These are phyloP conservation scores for Diaporthe amygdali DNA, from an alignment of 2,329 filamentous ascomycete species.

Conservation along the genomic window DNA sequence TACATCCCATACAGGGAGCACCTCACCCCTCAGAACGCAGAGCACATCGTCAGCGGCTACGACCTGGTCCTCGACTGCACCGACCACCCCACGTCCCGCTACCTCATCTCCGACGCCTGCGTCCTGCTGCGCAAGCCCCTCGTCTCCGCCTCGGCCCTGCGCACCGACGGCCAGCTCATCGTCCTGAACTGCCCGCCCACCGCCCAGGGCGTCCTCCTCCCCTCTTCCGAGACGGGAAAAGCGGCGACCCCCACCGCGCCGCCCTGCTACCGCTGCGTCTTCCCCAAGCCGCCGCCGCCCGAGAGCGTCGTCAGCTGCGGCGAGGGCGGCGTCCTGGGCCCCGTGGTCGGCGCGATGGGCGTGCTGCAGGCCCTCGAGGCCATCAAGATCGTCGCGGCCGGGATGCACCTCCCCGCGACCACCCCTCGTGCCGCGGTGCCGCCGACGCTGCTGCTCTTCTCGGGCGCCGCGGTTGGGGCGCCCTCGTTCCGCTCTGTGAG, in stretches of 20 bases:
- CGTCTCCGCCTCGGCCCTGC: constrained; percentile 87
- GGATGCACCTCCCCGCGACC: constrained; percentile 28
- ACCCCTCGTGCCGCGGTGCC: neutral
- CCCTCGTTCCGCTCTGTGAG: constrained; percentile 73
- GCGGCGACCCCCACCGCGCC: constrained; percentile 52
- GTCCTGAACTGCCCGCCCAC: constrained; percentile 82
- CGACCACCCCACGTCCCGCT: constrained; percentile 89
- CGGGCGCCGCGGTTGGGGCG: constrained; percentile 36
- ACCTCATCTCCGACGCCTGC: constrained; percentile 90
- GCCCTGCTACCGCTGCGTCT: constrained; percentile 94
- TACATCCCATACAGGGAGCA: constrained; percentile 69
- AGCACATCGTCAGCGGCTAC: constrained; percentile 70
- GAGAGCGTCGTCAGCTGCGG: constrained; percentile 85
- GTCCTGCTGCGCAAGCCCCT: constrained; percentile 80
- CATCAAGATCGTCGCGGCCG: constrained; percentile 74
- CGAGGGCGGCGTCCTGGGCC: constrained; percentile 90
- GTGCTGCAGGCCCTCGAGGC: constrained; percentile 89
- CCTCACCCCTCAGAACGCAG: constrained; percentile 72
- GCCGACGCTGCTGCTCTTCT: constrained; percentile 53
- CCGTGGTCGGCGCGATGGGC: constrained; percentile 92
- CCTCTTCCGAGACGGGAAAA: neutral
- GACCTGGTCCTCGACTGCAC: constrained; percentile 94
- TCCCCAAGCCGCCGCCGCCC: constrained; percentile 83
- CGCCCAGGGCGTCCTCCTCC: constrained; percentile 54
- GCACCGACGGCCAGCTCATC: constrained; percentile 88